These are phyloP conservation scores for Fragilariopsis cylindrus DNA, from an alignment of 108 stramenopile genomes.

Conservation along the genomic window DNA sequence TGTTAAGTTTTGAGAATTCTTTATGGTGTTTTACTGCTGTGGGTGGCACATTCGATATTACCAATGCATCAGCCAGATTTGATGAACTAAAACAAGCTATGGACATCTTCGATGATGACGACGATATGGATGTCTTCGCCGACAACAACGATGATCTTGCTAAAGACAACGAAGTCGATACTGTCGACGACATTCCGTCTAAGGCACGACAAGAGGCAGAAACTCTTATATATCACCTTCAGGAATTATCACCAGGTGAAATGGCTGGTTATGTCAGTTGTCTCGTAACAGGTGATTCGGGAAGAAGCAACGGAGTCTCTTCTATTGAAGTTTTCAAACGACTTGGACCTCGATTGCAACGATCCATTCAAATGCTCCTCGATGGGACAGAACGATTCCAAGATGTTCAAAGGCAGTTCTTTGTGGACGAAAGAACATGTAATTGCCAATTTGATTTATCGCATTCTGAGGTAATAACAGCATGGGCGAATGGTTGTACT, in stretches of 20 bases:
- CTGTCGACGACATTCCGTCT: slow-evolving; percentile 6
- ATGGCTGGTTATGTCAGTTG: slow-evolving; percentile 81
- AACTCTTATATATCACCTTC: slow-evolving; percentile 42
- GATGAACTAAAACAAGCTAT: slow-evolving; percentile 43
- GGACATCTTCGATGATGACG: slow-evolving; percentile 23
- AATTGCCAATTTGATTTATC: slow-evolving; percentile 64
- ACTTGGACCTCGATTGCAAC: slow-evolving; percentile 57
- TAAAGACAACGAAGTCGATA: background rate
- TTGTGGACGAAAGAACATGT: slow-evolving; percentile 53
- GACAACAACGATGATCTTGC: background rate
- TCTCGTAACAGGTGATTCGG: slow-evolving; percentile 62
- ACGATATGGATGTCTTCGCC: slow-evolving; percentile 20
- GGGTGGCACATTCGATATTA: slow-evolving; percentile 78
- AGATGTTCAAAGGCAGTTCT: slow-evolving; percentile 66
- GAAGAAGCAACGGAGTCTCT: slow-evolving; percentile 27
- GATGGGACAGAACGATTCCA: slow-evolving; percentile 60
- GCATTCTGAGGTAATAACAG: slow-evolving; percentile 71
- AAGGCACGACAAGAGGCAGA: slow-evolving; percentile 63
- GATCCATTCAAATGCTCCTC: slow-evolving; percentile 68
- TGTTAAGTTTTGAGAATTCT: slow-evolving; percentile 80
- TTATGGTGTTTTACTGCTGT: slow-evolving; percentile 72
- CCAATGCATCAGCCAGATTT: slow-evolving; percentile 54
- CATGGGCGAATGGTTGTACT: slow-evolving; percentile 76
- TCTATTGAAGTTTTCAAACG: slow-evolving; percentile 59
- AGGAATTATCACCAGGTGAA: slow-evolving; percentile 50